Evolutionary conservation across 306 rosid species (phyloP).

Genomic region (Sophora flavescens): DNA sequence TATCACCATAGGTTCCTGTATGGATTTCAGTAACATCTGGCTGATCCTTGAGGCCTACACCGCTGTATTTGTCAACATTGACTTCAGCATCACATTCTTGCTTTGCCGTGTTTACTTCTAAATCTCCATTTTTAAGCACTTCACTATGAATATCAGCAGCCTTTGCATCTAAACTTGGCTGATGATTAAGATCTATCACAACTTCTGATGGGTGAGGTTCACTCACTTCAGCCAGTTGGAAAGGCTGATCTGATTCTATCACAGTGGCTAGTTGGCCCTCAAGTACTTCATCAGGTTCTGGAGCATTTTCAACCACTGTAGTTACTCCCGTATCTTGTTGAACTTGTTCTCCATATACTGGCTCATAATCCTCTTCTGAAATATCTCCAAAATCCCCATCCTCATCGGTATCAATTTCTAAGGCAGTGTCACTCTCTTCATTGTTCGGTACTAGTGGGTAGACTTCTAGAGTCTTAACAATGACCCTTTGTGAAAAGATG

Average conservation of each 20-base stretch:
- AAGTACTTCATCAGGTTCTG: constrained; percentile 35
- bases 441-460: neutral
- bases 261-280: constrained; percentile 5
- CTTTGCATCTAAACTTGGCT: constrained; percentile 25
- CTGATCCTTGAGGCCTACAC: constrained; percentile 31
- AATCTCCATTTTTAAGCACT: constrained; percentile 7
- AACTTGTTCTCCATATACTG: constrained; percentile 34
- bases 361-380: constrained; percentile 30
- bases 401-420: constrained; percentile 28
- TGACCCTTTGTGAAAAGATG: no score
- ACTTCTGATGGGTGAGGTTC: neutral
- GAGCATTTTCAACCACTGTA: constrained; percentile 38
- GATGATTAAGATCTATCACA: neutral
- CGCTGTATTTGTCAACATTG: constrained; percentile 4
- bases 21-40: constrained; percentile 31
- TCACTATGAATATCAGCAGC: constrained; percentile 27
- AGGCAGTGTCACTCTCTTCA: constrained; percentile 32
- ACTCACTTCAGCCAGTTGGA: constrained; percentile 22
- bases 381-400: constrained; percentile 27
- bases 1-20: neutral
- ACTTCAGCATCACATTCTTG: constrained; percentile 14
- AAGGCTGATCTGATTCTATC: constrained; percentile 26
- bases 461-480: constrained; percentile 14
- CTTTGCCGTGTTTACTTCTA: constrained; percentile 15
- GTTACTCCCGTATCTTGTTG: constrained; percentile 37